A percentile compares a stretch with the other conserved stretches of the same genome.
phyloP scores from a whole-genome alignment of 2,329 filamentous ascomycete genomes.

The Penicillium sumatraense region DNA sequence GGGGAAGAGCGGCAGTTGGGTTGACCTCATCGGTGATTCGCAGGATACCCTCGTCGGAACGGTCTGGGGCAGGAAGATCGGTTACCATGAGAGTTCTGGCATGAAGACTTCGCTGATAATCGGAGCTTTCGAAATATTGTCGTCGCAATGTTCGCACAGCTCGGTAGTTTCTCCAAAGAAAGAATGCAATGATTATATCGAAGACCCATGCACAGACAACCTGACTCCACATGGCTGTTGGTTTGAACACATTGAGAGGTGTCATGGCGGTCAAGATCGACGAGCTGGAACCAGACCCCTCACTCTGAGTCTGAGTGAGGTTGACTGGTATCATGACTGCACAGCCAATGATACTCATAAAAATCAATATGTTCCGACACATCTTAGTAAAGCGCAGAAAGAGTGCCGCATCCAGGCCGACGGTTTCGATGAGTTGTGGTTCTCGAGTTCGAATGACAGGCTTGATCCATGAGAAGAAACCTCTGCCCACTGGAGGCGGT shows the following conservation, averaged over 20 bases:
- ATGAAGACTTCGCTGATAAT: slow-evolving; percentile 87
- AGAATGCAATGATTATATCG: slow-evolving; percentile 75
- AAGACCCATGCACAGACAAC: slow-evolving; percentile 66
- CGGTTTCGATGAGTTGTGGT: slow-evolving; percentile 73
- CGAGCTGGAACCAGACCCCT: slow-evolving; percentile 22
- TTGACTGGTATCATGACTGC: slow-evolving; percentile 83
- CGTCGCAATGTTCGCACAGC: slow-evolving; percentile 73
- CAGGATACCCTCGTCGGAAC: slow-evolving; percentile 85
- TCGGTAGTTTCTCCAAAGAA: slow-evolving; percentile 89
- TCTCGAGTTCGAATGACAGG: slow-evolving; percentile 81
- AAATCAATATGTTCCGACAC: slow-evolving; percentile 86
- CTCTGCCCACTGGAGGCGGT: slow-evolving; percentile 82
- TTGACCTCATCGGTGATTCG: slow-evolving; percentile 80
- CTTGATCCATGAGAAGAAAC: slow-evolving; percentile 83
- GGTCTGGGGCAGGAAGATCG: slow-evolving; percentile 76
- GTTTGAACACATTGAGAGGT: slow-evolving; percentile 52
- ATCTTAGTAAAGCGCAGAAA: slow-evolving; percentile 89
- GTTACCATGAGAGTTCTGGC: slow-evolving; percentile 72
- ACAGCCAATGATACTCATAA: slow-evolving; percentile 73
- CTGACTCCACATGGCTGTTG: slow-evolving; percentile 61
- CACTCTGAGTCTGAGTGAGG: slow-evolving; percentile 55
- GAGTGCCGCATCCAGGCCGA: slow-evolving; percentile 88
- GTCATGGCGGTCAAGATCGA: slow-evolving; percentile 53
- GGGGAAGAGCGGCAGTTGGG: slow-evolving; percentile 76
- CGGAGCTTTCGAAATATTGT: slow-evolving; percentile 79